Base-by-base conservation (phyloP, 345 rosid species). In the Mercurialis annua region DNA sequence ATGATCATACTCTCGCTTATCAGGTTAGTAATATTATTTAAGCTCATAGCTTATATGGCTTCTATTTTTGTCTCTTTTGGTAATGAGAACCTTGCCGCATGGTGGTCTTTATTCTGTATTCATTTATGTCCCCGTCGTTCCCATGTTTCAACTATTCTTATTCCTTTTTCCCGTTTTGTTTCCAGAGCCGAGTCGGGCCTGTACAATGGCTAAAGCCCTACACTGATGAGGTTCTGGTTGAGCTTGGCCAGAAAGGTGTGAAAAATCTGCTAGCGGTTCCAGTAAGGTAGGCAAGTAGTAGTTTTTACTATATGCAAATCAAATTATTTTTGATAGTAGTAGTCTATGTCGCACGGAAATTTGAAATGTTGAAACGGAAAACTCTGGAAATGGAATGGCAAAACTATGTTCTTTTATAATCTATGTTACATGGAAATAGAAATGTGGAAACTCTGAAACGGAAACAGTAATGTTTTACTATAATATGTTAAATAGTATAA, bases 151-250 rank as follows among this genome's bases (percentile, higher is more conserved):
- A n/a, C n/a, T 69, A 61, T 34, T 48, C 29, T 58, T 33, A 11
- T 36, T 29, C 18, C n/a, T n/a, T n/a, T n/a, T n/a, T n/a, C n/a
- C 8, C 10, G 10, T 18, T 29, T 10, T 48, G 68, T 47, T 40
- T 4, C 59, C 81, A 94, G 99, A 91, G 96, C 76, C 93, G 99
- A 80, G 99, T 91, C 71, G 98, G 99, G 26, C 99, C 96, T 68
- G 96, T 91, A 56, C 84, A 87, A 42, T 94, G 98, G 98, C 73
- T 94, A 76, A 94, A 86, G 78, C 98, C 99, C 18, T 94, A 94
- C 81, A 91, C 98, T 0, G 96, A 91, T 76, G 90, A 94, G 77
- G 96, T 89, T 67, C 95, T 94, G 34, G 88, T 89, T 3, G 92
- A 91, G 76, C 93, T 94, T 67, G 99, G 99, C 68, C 85, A 83